These are phyloP conservation scores for Sparassis latifolia DNA, from an alignment of 1,284 basidiomycete genomes.

Conservation along the genomic window DNA sequence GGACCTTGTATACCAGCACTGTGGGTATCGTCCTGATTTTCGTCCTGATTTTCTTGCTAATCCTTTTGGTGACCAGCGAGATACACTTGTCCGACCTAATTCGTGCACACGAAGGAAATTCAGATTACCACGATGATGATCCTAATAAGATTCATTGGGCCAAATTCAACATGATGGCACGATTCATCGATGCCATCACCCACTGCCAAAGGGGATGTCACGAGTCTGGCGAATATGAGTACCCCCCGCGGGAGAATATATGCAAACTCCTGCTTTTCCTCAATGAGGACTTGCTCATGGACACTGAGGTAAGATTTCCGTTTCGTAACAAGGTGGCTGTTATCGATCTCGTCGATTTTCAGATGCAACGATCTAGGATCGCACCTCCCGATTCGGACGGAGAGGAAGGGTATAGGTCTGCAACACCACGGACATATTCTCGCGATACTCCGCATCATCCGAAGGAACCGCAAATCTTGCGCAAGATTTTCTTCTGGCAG, in stretches of 20 bases:
- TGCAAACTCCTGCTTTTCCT: conserved; percentile 42
- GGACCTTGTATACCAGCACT: conserved; percentile 77
- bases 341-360: neutral
- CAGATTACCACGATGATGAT: conserved; percentile 54
- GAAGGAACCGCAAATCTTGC: conserved; percentile 20
- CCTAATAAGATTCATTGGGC: conserved; percentile 74
- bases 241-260: conserved; percentile 24
- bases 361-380: conserved; percentile 59
- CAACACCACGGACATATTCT: conserved; percentile 9
- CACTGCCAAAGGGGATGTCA: conserved; percentile 70
- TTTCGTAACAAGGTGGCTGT: neutral
- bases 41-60: conserved; percentile 2
- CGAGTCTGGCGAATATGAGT: conserved; percentile 50
- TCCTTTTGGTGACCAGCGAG: conserved; percentile 44
- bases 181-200: conserved; percentile 62
- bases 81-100: conserved; percentile 80
- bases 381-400: conserved; percentile 18
- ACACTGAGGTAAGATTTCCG: conserved; percentile 45
- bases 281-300: conserved; percentile 46
- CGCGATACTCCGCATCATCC: conserved; percentile 18
- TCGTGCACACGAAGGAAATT: conserved; percentile 70
- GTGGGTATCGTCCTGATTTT: conserved; percentile 35
- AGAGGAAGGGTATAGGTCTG: conserved; percentile 9
- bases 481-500: conserved; percentile 27
- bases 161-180: conserved; percentile 80